Base-by-base conservation (phyloP, 2,329 filamentous ascomycete species). In the Fusarium continuum region DNA sequence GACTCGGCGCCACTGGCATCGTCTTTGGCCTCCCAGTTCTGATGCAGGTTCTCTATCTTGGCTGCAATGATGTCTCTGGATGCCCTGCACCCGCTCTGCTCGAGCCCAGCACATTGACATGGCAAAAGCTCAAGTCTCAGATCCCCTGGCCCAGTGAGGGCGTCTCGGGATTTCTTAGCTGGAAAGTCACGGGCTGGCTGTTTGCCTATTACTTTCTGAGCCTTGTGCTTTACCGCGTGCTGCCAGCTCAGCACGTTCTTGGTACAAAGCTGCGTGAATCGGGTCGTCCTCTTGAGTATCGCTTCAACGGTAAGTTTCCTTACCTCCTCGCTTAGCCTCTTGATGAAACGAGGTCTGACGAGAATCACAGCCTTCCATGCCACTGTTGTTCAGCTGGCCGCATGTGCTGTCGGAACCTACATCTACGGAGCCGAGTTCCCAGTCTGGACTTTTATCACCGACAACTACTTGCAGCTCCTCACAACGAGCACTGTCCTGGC, bases 381-480 rank as follows among this genome's bases (percentile, higher is more conserved):
- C 6, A 88, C 89, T 22, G 74, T 93, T 53, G 82, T 91, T 64
- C 92, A 89, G 51, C 79, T 96, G 35, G 80, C 82, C 7, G 80
- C 88, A 4, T 85, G 88, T 49, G 86, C 86, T 20, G 85, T 88
- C 6, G 92, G 92, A 19, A 96, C 92, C 2, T 79, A 88, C 32
- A 73, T 88, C 8, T 84, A 93, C 66, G 93, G 93, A 47, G 85
- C 91, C 36, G 82, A 93, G 26, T 97, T 95, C 70, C 83, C 86
- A 9, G 83, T 96, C 40, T 98, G 93, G 93, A 91, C 88, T 11
- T 97, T 92, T 78, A 91, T 97, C 69, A 88, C 90, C 78, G 88
- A 95, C 72, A 93, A 97, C 78, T 95, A 93, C 73, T 69, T 95
- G 43, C 91, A 93, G 70, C 83, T 98, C 22, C 82, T 96, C 17